Evolutionary conservation across 1,284 basidiomycete genomes (phyloP).

Genomic region (Pseudozyma sp.): DNA sequence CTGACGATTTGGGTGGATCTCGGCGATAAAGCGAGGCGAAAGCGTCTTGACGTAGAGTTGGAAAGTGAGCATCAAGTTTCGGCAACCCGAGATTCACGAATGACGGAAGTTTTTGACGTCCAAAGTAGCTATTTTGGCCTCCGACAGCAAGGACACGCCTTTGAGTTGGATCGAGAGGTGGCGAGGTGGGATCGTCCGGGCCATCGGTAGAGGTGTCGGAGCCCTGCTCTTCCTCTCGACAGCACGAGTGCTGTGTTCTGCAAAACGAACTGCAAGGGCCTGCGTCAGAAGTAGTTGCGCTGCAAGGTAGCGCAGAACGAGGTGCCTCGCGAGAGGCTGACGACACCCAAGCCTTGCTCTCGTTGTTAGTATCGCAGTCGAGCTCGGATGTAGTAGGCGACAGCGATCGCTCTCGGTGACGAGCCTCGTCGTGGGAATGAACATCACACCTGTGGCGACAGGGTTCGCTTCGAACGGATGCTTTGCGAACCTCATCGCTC

Average conservation of each 20-base stretch:
- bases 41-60: conserved; percentile 8
- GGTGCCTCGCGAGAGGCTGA: neutral
- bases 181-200: conserved; percentile 23
- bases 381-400: neutral
- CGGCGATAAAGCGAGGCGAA: conserved; percentile 29
- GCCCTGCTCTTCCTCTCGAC: conserved; percentile 24
- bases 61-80: conserved; percentile 9
- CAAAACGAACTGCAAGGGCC: conserved; percentile 18
- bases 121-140: neutral
- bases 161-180: conserved; percentile 6
- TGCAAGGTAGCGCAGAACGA: neutral
- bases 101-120: conserved; percentile 22
- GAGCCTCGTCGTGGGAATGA: neutral
- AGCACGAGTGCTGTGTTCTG: conserved; percentile 31
- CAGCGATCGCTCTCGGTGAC: neutral
- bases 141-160: conserved; percentile 4
- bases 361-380: neutral
- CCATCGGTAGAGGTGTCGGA: conserved; percentile 24
- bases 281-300: conserved; percentile 2
- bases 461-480: conserved; percentile 7
- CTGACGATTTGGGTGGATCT: conserved; percentile 1
- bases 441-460: conserved; percentile 14
- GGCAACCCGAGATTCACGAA: conserved; percentile 25
- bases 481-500: conserved; percentile 41
- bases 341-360: neutral